A percentile compares a stretch with the other conserved stretches of the same genome.
Conservation (phyloP, 2,329 filamentous ascomycete species). For the Paradendryphiella salina region DNA sequence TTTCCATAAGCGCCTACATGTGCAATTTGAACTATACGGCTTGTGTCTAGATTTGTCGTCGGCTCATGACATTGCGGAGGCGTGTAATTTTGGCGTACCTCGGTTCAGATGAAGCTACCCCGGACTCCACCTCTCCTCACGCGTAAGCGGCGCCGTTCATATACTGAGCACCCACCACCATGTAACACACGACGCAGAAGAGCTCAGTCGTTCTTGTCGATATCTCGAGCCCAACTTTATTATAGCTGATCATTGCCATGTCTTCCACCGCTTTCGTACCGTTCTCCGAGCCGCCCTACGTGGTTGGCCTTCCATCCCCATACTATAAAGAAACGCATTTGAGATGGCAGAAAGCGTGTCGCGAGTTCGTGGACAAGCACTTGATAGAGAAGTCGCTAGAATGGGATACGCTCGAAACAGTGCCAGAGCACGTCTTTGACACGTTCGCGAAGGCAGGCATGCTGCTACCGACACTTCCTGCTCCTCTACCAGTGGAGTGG, state of each 20-base stretch:
- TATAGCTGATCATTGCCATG: slow-evolving; percentile 24
- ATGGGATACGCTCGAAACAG: slow-evolving; percentile 68
- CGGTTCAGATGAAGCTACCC: slow-evolving; percentile 9
- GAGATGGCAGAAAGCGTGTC: slow-evolving; percentile 68
- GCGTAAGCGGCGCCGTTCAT: background rate
- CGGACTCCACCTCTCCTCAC: slow-evolving; percentile 8
- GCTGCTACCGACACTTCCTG: slow-evolving; percentile 69
- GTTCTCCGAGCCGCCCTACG: slow-evolving; percentile 74
- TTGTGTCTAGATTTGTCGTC: background rate
- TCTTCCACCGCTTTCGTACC: slow-evolving; percentile 54
- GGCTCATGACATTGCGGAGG: slow-evolving; percentile 4
- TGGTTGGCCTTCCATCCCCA: slow-evolving; percentile 69
- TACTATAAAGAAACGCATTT: slow-evolving; percentile 70
- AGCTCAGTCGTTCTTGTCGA: background rate
- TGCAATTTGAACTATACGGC: background rate
- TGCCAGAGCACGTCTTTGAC: slow-evolving; percentile 66
- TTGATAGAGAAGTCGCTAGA: slow-evolving; percentile 65
- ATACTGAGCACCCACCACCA: slow-evolving; percentile 4
- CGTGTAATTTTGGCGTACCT: slow-evolving; percentile 6
- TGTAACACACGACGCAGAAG: slow-evolving; percentile 1
- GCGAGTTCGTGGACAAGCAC: slow-evolving; percentile 66
- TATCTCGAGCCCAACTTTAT: no score
- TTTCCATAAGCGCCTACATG: no score
- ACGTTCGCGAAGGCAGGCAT: slow-evolving; percentile 69
- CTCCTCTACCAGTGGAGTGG: slow-evolving; percentile 70